These are phyloP conservation scores for Amaranthus palmeri DNA, from an alignment of 148 eudicot species.

Conservation along the genomic window DNA sequence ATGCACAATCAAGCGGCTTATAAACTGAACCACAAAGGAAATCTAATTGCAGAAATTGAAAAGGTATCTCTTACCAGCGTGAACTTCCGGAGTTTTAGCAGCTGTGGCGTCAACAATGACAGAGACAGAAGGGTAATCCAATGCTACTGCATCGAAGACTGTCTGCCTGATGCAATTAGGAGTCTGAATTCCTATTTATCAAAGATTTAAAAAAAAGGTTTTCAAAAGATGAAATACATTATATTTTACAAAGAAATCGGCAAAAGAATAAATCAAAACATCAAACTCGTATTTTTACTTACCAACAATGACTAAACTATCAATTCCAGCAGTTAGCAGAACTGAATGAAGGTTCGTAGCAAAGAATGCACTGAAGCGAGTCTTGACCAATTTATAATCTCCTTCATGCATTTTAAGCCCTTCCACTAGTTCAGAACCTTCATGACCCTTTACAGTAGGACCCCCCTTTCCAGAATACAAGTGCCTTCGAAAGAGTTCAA, in stretches of 20 bases:
- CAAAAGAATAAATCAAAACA: neutral
- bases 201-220: neutral
- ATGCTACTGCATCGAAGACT: slow-evolving; percentile 90
- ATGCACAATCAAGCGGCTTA: neutral
- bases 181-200: slow-evolving; percentile 84
- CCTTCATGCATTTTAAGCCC: slow-evolving; percentile 64
- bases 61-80: slow-evolving; percentile 43
- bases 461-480: slow-evolving; percentile 53
- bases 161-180: slow-evolving; percentile 97
- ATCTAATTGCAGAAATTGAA: neutral
- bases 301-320: slow-evolving; percentile 71
- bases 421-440: slow-evolving; percentile 78
- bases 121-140: slow-evolving; percentile 71
- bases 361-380: slow-evolving; percentile 93
- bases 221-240: neutral
- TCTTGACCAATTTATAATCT: slow-evolving; percentile 87
- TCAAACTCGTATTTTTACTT: slow-evolving; percentile 10
- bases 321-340: slow-evolving; percentile 61
- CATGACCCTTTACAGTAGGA: slow-evolving; percentile 63
- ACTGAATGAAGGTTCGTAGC: slow-evolving; percentile 71
- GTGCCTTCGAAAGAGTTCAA: slow-evolving; percentile 79
- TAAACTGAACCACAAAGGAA: neutral
- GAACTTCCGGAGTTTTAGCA: slow-evolving; percentile 84
- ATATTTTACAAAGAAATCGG: neutral
- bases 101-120: slow-evolving; percentile 95